phyloP scores from a whole-genome alignment of 2,329 filamentous ascomycete species.

The Nannizziopsis arthrosporioides region DNA sequence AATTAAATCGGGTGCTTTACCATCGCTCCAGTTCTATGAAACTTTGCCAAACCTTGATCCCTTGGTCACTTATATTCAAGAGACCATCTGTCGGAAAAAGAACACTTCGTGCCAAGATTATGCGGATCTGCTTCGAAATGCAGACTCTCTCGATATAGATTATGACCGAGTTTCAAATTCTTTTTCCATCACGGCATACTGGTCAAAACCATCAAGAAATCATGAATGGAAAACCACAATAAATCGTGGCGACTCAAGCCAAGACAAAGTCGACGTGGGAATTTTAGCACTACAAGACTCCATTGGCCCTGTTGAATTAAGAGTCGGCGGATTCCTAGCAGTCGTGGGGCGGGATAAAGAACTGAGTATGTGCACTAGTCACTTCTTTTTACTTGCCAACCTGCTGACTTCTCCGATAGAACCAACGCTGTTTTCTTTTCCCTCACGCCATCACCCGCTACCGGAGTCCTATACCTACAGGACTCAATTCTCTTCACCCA shows the following conservation, averaged over 20 bases:
- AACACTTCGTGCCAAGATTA: slow-evolving; percentile 42
- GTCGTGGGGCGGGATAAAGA: slow-evolving; percentile 64
- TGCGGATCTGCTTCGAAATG: slow-evolving; percentile 39
- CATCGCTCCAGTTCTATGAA: slow-evolving; percentile 60
- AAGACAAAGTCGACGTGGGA: slow-evolving; percentile 63
- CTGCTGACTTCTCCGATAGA: slow-evolving; percentile 49
- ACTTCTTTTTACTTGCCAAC: slow-evolving; percentile 58
- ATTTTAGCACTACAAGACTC: slow-evolving; percentile 54
- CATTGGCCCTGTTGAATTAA: slow-evolving; percentile 57
- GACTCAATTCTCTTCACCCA: slow-evolving; percentile 55
- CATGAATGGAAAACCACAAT: slow-evolving; percentile 40
- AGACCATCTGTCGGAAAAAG: slow-evolving; percentile 40
- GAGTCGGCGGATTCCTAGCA: slow-evolving; percentile 64
- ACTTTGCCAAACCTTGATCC: slow-evolving; percentile 46
- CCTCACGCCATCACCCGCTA: slow-evolving; percentile 60
- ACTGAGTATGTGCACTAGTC: slow-evolving; percentile 56
- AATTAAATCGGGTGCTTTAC: slow-evolving; percentile 49
- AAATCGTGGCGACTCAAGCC: slow-evolving; percentile 16
- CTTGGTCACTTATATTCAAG: slow-evolving; percentile 44
- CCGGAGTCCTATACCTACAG: slow-evolving; percentile 44
- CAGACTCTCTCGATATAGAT: slow-evolving; percentile 62
- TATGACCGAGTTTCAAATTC: slow-evolving; percentile 58
- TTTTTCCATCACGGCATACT: slow-evolving; percentile 54
- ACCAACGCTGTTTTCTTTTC: slow-evolving; percentile 70
- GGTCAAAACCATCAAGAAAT: slow-evolving; percentile 32